Percentiles rank a stretch among this genome's conserved stretches.
These are phyloP conservation scores for Bruguiera sexangula DNA, from an alignment of 345 rosid species.

Conservation along the genomic window DNA sequence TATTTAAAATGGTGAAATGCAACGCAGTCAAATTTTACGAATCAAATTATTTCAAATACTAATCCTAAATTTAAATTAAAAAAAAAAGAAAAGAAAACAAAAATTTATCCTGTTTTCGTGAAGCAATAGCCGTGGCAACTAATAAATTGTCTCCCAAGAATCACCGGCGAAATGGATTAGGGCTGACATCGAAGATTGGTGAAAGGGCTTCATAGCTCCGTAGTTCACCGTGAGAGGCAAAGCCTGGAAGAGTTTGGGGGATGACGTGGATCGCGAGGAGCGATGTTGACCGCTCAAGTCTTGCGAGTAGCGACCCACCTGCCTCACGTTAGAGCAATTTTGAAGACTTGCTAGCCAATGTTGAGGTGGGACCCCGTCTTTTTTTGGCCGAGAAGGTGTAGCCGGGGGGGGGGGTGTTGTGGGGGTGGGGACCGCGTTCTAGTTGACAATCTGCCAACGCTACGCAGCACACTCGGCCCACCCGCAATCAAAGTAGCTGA, in stretches of 20 bases:
- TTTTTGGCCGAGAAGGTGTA: background rate
- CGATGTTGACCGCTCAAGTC: slow-evolving; percentile 44
- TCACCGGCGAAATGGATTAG: background rate
- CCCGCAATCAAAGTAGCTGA: slow-evolving; percentile 44
- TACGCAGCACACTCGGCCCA: slow-evolving; percentile 7
- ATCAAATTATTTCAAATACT: too few species aligned
- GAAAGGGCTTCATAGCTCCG: background rate
- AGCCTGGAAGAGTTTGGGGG: slow-evolving; percentile 20
- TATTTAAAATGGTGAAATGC: too few species aligned
- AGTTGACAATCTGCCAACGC: background rate
- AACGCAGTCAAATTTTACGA: too few species aligned
- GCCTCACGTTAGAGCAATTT: slow-evolving; percentile 10
- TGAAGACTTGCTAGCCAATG: background rate
- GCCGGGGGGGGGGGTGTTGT: background rate
- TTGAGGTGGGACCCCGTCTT: background rate
- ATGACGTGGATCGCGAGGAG: slow-evolving; percentile 49
- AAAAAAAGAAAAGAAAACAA: too few species aligned
- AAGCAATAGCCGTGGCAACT: too few species aligned
- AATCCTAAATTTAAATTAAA: too few species aligned
- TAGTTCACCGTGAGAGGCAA: background rate
- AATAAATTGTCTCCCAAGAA: background rate
- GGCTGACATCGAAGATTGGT: background rate
- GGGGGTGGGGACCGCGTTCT: background rate
- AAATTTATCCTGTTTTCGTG: too few species aligned
- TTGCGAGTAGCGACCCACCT: slow-evolving; percentile 28